Percentiles rank a stretch among this genome's conserved stretches.
These are phyloP conservation scores for Fusarium albidum DNA, from an alignment of 2,329 filamentous ascomycete genomes.

Conservation along the genomic window DNA sequence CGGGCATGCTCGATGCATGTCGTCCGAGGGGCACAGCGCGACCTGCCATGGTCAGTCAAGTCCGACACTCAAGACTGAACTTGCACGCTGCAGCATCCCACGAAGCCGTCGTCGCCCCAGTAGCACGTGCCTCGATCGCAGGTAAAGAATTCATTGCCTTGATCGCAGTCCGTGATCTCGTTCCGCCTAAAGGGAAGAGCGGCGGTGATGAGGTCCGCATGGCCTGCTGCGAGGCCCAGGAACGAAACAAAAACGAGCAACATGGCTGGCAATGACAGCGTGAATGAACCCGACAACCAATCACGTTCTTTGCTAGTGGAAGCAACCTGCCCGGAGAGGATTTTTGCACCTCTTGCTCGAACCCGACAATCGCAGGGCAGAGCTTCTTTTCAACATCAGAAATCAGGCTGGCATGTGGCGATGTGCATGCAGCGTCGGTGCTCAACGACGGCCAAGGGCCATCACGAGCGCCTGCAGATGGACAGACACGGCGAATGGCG, in stretches of 20 bases:
- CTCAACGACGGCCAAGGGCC: too few relatives aligned
- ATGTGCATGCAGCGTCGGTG: not conserved
- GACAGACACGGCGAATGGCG: too few relatives aligned
- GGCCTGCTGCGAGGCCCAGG: not conserved
- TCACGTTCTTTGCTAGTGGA: too few relatives aligned
- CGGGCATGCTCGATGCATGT: constrained; percentile 1
- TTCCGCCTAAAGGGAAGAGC: constrained; percentile 2
- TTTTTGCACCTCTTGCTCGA: too few relatives aligned
- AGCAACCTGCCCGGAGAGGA: too few relatives aligned
- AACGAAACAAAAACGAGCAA: not conserved
- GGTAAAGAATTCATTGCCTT: not conserved
- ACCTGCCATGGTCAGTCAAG: not conserved
- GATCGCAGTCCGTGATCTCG: not conserved
- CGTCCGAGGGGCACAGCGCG: constrained; percentile 6
- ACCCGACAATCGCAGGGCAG: too few relatives aligned
- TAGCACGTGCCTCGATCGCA: constrained; percentile 2
- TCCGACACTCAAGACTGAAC: not conserved
- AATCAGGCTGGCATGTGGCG: constrained; percentile 4
- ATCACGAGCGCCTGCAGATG: not conserved
- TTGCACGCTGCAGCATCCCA: constrained; percentile 6
- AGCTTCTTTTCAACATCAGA: not conserved
- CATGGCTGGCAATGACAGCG: not conserved
- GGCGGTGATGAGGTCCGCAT: constrained; percentile 1
- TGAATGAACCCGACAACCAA: too few relatives aligned
- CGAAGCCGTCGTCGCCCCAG: constrained; percentile 5